Percentiles rank a stretch among this genome's conserved stretches.
phyloP scores from a whole-genome alignment of 108 stramenopile genomes.

The Poteriospumella lacustris region DNA sequence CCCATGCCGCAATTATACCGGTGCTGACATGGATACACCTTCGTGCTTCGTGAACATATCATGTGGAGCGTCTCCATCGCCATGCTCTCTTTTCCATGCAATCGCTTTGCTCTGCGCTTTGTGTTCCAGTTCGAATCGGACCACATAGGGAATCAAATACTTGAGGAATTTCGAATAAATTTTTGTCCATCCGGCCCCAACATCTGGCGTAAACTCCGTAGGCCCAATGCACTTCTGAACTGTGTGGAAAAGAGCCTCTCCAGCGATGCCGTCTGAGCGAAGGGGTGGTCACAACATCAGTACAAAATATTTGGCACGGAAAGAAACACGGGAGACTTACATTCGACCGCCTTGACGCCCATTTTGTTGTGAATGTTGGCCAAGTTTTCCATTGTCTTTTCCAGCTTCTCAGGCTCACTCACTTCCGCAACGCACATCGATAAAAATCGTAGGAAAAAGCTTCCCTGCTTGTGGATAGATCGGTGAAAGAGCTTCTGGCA shows the following conservation, averaged over 20 bases:
- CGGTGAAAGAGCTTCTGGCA: not conserved
- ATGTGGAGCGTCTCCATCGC: no score
- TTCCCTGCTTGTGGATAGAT: not conserved
- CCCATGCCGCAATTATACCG: no score
- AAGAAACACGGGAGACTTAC: not conserved
- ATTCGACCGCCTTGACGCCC: not conserved
- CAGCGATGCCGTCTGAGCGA: not conserved
- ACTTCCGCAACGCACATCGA: not conserved
- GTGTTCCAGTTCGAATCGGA: not conserved
- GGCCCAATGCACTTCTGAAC: not conserved
- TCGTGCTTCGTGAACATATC: no score
- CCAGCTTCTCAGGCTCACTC: not conserved
- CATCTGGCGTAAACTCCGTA: not conserved
- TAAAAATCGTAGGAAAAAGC: not conserved
- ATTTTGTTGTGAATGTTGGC: not conserved
- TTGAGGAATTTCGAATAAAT: not conserved
- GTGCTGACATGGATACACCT: no score
- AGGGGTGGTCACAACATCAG: not conserved
- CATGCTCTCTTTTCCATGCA: no score
- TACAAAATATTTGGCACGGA: not conserved
- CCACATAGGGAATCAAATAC: not conserved
- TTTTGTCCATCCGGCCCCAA: not conserved
- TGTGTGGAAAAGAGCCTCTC: not conserved
- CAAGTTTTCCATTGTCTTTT: not conserved
- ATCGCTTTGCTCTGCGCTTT: no score